These are phyloP conservation scores for Coemansia sp. DNA, from an alignment of 192 early-diverging fungal species.

Conservation along the genomic window DNA sequence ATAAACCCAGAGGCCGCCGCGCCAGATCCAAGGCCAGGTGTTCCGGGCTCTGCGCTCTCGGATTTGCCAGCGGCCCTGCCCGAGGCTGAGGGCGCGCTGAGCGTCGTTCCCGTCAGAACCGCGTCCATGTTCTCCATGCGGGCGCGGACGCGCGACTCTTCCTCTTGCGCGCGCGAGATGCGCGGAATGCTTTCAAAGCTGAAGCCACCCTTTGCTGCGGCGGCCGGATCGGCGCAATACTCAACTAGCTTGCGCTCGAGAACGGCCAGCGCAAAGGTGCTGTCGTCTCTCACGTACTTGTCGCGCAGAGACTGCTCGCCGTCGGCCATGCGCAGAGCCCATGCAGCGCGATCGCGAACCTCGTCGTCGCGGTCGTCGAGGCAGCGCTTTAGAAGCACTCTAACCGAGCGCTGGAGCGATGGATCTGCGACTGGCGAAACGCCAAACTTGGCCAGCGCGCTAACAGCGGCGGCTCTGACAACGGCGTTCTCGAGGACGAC, in stretches of 20 bases:
- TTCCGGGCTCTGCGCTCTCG: slow-evolving; percentile 7
- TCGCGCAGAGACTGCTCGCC: slow-evolving; percentile 57
- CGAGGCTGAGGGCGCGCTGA: slow-evolving; percentile 13
- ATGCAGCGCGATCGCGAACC: slow-evolving; percentile 91
- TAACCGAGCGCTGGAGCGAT: slow-evolving; percentile 67
- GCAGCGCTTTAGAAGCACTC: slow-evolving; percentile 87
- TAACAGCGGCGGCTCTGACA: slow-evolving; percentile 95
- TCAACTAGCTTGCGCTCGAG: slow-evolving; percentile 84
- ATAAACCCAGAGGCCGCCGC: slow-evolving; percentile 19
- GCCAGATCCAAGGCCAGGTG: slow-evolving; percentile 19
- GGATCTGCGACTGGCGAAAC: slow-evolving; percentile 75
- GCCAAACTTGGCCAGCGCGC: slow-evolving; percentile 86
- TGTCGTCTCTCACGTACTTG: slow-evolving; percentile 80
- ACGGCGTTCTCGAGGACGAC: slow-evolving; percentile 97
- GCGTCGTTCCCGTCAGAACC: slow-evolving; percentile 44
- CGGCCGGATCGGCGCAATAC: slow-evolving; percentile 72
- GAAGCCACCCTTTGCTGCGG: slow-evolving; percentile 63
- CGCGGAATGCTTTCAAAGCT: slow-evolving; percentile 76
- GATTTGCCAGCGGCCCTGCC: slow-evolving; percentile 7
- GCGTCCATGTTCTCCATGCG: slow-evolving; percentile 46
- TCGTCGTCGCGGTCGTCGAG: slow-evolving; percentile 98
- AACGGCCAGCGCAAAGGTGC: slow-evolving; percentile 78
- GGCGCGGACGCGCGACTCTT: slow-evolving; percentile 67
- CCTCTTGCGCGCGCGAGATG: slow-evolving; percentile 82
- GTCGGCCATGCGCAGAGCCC: slow-evolving; percentile 79